A percentile compares a stretch with the other conserved stretches of the same genome.
Conservation (phyloP, 257 asterid species). For the Solanum phureja region DNA sequence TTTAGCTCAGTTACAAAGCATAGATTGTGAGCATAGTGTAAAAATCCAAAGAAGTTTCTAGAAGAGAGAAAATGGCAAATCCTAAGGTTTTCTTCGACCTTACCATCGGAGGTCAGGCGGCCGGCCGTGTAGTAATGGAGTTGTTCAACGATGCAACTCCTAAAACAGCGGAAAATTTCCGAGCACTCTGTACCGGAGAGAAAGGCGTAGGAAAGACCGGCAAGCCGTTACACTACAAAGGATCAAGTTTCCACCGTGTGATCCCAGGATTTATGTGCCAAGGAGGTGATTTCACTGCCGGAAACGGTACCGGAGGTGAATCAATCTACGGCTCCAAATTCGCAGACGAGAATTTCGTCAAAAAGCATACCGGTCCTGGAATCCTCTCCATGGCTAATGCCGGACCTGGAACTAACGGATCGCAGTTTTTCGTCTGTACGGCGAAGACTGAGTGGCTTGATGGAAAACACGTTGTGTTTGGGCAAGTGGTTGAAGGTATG, state of each 20-base stretch:
- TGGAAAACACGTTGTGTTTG: slow-evolving; percentile 69
- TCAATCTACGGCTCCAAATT: slow-evolving; percentile 65
- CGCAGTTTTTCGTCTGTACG: slow-evolving; percentile 64
- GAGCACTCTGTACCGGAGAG: slow-evolving; percentile 73
- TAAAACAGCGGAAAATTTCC: slow-evolving; percentile 57
- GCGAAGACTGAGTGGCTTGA: slow-evolving; percentile 54
- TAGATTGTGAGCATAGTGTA: background rate
- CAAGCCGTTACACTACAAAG: slow-evolving; percentile 56
- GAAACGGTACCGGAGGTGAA: slow-evolving; percentile 73
- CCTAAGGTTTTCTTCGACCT: slow-evolving; percentile 60
- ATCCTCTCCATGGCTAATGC: slow-evolving; percentile 67
- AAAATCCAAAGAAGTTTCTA: background rate
- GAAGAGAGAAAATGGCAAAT: slow-evolving; percentile 25
- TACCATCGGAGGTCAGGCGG: slow-evolving; percentile 22
- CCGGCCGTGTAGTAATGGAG: slow-evolving; percentile 44
- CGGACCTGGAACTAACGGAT: slow-evolving; percentile 54
- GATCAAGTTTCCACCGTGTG: slow-evolving; percentile 52
- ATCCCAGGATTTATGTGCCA: slow-evolving; percentile 53
- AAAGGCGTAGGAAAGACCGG: slow-evolving; percentile 45
- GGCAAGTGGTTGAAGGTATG: slow-evolving; percentile 47
- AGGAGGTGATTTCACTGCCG: slow-evolving; percentile 71
- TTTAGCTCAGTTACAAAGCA: background rate
- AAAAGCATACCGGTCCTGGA: slow-evolving; percentile 61
- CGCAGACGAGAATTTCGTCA: slow-evolving; percentile 49
- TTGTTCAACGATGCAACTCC: slow-evolving; percentile 52